These are phyloP conservation scores for Macadamia integrifolia DNA, from an alignment of 164 flowering plant genomes.

Conservation along the genomic window DNA sequence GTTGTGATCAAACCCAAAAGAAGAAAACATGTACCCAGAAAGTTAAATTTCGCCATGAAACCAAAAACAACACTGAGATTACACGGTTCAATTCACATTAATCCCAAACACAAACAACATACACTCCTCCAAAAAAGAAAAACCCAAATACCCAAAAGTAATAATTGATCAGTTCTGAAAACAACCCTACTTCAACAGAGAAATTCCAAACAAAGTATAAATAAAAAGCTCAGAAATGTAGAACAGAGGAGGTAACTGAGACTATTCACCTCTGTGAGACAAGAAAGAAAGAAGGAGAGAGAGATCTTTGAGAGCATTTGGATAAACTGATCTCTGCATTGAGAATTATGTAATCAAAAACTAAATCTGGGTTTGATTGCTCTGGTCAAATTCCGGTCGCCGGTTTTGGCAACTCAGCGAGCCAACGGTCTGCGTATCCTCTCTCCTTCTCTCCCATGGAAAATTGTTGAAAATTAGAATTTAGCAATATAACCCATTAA, in stretches of 20 bases:
- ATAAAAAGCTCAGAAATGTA: background rate
- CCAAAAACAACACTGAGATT: background rate
- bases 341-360: background rate
- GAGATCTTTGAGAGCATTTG: background rate
- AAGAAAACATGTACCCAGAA: background rate
- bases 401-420: background rate
- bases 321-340: background rate
- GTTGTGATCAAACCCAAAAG: too few relatives aligned
- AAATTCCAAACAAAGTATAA: background rate
- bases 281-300: background rate
- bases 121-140: background rate
- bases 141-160: background rate
- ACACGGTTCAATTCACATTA: background rate
- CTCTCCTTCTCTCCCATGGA: background rate
- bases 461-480: too few relatives aligned
- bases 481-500: too few relatives aligned
- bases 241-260: background rate
- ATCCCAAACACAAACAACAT: background rate
- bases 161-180: background rate
- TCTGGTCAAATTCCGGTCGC: background rate
- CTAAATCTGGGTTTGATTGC: background rate
- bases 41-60: background rate
- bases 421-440: background rate
- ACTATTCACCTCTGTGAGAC: background rate
- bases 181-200: background rate